Base-by-base conservation (phyloP, 306 rosid genomes). In the Lathyrus tuberosus region DNA sequence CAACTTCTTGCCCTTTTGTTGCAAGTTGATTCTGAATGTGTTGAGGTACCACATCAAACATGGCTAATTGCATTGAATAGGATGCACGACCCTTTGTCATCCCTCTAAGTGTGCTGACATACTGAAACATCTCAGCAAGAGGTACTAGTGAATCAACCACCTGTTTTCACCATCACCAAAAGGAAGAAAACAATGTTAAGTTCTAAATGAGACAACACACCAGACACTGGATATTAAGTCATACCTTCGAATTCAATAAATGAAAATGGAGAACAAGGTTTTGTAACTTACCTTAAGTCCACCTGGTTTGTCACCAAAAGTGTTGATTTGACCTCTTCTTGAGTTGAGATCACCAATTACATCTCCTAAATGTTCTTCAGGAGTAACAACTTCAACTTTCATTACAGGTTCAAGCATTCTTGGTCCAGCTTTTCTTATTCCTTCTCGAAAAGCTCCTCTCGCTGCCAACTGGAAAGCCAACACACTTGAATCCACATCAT, bases 71-170 rank as follows among this genome's bases (percentile, higher is more conserved):
- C 99, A 94, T 94, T 6, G 86, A 72, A 82, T 94, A 94, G 3
- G 99, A 94, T 4, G 99, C 99, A 70, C 99, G 96, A 5, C 99
- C 99, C 84, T 94, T 94, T 16, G 97, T 94, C 97, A 94, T 94
- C 12, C 97, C 96, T 79, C 99, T 79, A 0, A 91, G 88, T 3
- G 99, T 94, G 56, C 99, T 94, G 0, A 94, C 97, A 17, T 90
- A 94, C 69, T 90, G 99, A 65, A 94, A 94, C 99, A 94, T 94
- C 86, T 94, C 99, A 1, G 97, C 96, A 60, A 94, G 88, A 15
- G 98, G 99, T 74, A 94, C 97, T 51, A 85, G 67, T 2, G 92
- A 5, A 83, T 94, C 99, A 35, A 94, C 99, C 67, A 91, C 97
- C 97, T 94, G 92, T 74, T 75, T 73, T 62, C 12, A 30, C 44